Base-by-base conservation (phyloP, 352 stramenopile genomes). In the Globisporangium camurandrum region DNA sequence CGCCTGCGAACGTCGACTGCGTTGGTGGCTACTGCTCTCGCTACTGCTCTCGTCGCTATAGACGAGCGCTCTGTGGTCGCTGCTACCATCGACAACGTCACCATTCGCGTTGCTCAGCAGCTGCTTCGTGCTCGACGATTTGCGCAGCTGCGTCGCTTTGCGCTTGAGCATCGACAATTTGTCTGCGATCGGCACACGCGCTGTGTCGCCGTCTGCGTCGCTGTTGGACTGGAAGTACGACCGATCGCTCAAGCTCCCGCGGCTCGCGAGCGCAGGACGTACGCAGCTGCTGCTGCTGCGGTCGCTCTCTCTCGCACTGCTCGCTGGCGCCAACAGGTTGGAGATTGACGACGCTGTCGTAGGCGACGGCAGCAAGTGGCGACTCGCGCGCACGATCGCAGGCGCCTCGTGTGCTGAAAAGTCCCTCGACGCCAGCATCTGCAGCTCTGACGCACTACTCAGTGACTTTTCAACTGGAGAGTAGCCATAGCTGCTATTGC, bases 131-230 rank as follows among this genome's bases (percentile, higher is more conserved):
- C 70, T 81, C n/a, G 63, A 51, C 7, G 67, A 67, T 34, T 72
- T 74, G 5, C 67, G 66, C 17, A 85, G 41, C 17, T 79, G 55
- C 28, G 61, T 66, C 3, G 74, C 64, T 61, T 86, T 89, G 40
- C 66, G 65, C 59, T 84, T 88, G 23, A 91, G 60, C 2, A 66
- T 56, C 39, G 63, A 54, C 19, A 91, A 50, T 27, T 86, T 88
- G 5, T 74, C 66, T 2, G 62, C 19, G 30, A 43, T 46, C 5
- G 50, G 33, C 26, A 44, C 41, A 19, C 23, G 49, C 1, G 31
- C 17, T 5, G 17, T 37, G 41, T 33, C 30, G 20, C 33, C 45
- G 30, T 10, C 4, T 12, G 9, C 24, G 9, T 12, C 30, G 44
- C 30, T 27, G 10, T 22, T 40, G 17, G 14, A 22, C 9, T 42